phyloP scores from a whole-genome alignment of 78 protist genomes.

The Anaeramoeba flamelloides region DNA sequence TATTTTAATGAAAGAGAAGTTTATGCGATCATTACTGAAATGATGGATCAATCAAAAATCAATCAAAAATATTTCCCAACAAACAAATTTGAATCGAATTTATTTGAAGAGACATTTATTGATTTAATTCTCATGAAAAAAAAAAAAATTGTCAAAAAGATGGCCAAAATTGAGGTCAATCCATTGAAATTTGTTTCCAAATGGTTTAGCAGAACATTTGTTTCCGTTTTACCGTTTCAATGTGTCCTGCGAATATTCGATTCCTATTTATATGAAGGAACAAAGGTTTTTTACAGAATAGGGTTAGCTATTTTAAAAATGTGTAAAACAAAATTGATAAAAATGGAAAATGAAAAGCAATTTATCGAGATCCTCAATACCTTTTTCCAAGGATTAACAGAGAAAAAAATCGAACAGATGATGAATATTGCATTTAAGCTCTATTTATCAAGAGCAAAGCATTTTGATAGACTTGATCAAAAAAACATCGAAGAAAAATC shows the following conservation, averaged over 20 bases:
- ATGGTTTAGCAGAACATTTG: neutral
- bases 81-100: neutral
- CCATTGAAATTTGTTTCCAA: neutral
- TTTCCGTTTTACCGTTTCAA: neutral
- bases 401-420: neutral
- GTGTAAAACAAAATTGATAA: neutral
- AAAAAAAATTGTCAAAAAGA: neutral
- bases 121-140: neutral
- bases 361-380: neutral
- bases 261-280: neutral
- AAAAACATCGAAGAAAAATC: neutral
- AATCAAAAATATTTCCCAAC: neutral
- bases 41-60: neutral
- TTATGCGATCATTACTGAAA: neutral
- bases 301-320: neutral
- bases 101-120: neutral
- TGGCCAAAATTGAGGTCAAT: neutral
- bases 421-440: neutral
- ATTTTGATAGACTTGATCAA: neutral
- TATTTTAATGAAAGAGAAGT: neutral
- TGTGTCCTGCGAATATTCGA: neutral
- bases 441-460: neutral
- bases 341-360: neutral
- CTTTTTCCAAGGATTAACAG: neutral
- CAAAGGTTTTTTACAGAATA: neutral